Base-by-base conservation (phyloP, 768 basidiomycete species). In the Collybia nuda region DNA sequence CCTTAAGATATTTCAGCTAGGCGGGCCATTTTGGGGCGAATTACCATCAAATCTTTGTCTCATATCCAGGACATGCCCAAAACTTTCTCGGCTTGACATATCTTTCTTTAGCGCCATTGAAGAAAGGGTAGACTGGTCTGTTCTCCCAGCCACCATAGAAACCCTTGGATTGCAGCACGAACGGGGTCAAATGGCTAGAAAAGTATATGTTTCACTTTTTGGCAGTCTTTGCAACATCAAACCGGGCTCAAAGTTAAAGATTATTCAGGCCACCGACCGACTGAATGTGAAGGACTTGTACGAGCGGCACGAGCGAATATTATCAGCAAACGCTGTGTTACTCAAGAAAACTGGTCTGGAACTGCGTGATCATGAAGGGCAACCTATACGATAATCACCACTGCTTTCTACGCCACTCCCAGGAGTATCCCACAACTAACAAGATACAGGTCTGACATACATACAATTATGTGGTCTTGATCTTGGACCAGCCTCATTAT, bases 111-210 rank as follows among this genome's bases (percentile, higher is more conserved):
- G 41, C 15, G 4, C 37, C 1, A 3, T 59, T 4, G 40, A 35
- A 17, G 26, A 21, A 1, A 36, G 3, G 29, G 35, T 18, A 1
- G 26, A 18, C 9, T 36, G 21, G 5, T 26, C 52, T 6, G 22
- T 38, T 5, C 24, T 59, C 2, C 60, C 57, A 2, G 17, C 35
- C 11, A 54, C 41, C 6, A 43, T 61, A 18, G 50, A 15, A 18
- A 54, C 46, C 12, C 23, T 61, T 12, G 60, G 60, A 21, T 14
- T 61, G n/a, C 52, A 56, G 29, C 50, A 40, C 32, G 45, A 40
- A 1, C 2, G 42, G 11, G 45, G 35, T 19, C 56, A 54, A 39
- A 36, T 52, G 5, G n/a, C 50, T 47, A 29, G 39, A 18, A 4
- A 15, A 12, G 44, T 24, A 14, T 54, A 59, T 17, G n/a, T 11